These are phyloP conservation scores for Hordeum pubiflorum DNA, from an alignment of 202 grass and related monocot species.

Conservation along the genomic window DNA sequence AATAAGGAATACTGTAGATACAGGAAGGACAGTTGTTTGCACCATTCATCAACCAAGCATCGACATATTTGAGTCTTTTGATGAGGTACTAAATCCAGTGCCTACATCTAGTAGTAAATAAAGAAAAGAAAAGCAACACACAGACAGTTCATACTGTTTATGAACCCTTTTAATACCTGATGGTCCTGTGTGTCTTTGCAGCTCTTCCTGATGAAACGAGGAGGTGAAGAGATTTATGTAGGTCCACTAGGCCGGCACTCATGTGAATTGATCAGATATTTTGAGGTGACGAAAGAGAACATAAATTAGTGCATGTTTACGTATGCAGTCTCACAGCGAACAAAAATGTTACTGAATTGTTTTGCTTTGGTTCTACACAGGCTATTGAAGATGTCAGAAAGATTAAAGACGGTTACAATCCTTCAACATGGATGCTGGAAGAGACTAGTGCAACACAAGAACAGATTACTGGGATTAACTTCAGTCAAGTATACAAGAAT, in stretches of 20 bases:
- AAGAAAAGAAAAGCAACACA: background rate
- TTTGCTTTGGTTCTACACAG: slow-evolving; percentile 30
- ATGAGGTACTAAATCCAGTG: slow-evolving; percentile 50
- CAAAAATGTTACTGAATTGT: slow-evolving; percentile 4
- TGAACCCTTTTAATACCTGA: background rate
- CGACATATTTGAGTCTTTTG: slow-evolving; percentile 90
- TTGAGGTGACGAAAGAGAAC: slow-evolving; percentile 52
- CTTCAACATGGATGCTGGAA: slow-evolving; percentile 88
- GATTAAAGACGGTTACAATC: slow-evolving; percentile 75
- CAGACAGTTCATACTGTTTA: background rate
- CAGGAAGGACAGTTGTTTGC: slow-evolving; percentile 79
- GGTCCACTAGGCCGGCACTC: slow-evolving; percentile 66
- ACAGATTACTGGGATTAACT: slow-evolving; percentile 51
- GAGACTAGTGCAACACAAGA: slow-evolving; percentile 56
- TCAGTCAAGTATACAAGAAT: slow-evolving; percentile 59
- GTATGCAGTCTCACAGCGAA: background rate
- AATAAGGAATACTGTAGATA: slow-evolving; percentile 78
- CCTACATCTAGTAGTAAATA: background rate
- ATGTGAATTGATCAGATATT: slow-evolving; percentile 53
- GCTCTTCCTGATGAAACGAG: slow-evolving; percentile 85
- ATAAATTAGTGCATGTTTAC: background rate
- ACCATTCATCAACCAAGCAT: slow-evolving; percentile 92
- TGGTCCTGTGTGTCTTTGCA: slow-evolving; percentile 27
- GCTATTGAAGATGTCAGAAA: slow-evolving; percentile 59
- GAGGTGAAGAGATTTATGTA: slow-evolving; percentile 86